Percentiles rank a stretch among this genome's conserved stretches.
Evolutionary conservation across 208 protist genomes (phyloP).

Genomic region (Acanthamoeba castellanii): DNA sequence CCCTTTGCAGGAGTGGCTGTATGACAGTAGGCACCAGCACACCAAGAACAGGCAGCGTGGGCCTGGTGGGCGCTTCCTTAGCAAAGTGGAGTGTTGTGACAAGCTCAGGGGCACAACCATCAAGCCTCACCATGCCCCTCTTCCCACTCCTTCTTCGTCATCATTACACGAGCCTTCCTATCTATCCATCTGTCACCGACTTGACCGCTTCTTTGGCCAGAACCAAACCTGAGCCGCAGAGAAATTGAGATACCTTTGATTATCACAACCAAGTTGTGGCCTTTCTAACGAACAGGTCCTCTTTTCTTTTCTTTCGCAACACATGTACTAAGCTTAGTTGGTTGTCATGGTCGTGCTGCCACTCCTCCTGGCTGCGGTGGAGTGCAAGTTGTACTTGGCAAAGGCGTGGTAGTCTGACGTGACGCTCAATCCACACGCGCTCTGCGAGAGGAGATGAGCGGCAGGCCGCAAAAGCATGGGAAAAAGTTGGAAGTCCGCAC

Average conservation of each 20-base stretch:
- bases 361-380: background rate
- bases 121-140: background rate
- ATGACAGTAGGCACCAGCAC: conserved; percentile 87
- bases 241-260: too few relatives aligned
- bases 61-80: conserved; percentile 84
- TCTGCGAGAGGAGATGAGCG: background rate
- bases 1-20: conserved; percentile 81
- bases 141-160: too few relatives aligned
- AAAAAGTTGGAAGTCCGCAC: background rate
- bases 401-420: conserved; percentile 9
- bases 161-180: too few relatives aligned
- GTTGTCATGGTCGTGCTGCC: background rate
- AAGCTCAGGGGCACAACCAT: background rate
- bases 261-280: too few relatives aligned
- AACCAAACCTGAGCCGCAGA: too few relatives aligned
- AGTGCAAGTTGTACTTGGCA: conserved; percentile 49
- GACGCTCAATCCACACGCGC: background rate
- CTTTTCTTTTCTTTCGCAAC: background rate
- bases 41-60: conserved; percentile 83
- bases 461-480: background rate
- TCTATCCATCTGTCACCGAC: too few relatives aligned
- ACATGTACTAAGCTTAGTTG: too few relatives aligned
- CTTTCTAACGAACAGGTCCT: too few relatives aligned
- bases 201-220: too few relatives aligned
- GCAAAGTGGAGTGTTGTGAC: conserved; percentile 72